Evolutionary conservation across 768 basidiomycete species (phyloP).

Genomic region (Pleurotus salmoneostramineus): DNA sequence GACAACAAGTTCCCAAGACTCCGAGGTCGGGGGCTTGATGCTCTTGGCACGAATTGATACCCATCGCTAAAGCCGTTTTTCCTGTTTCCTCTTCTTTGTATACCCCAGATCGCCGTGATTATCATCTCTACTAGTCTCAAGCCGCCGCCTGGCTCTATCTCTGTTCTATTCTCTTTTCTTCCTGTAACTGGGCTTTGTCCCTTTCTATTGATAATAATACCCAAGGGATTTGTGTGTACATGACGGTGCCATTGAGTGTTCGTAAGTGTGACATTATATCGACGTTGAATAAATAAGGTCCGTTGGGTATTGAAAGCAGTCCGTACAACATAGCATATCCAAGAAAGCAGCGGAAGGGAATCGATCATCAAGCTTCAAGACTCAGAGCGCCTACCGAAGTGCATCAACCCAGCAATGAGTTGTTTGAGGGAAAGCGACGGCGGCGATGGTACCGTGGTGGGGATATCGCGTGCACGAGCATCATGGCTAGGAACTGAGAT

Average conservation of each 20-base stretch:
- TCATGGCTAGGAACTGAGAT: not conserved
- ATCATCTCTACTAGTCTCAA: no score
- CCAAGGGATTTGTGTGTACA: no score
- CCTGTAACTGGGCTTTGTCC: no score
- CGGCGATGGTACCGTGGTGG: not conserved
- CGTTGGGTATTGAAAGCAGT: not conserved
- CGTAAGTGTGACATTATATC: no score
- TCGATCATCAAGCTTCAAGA: not conserved
- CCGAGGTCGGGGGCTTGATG: not conserved
- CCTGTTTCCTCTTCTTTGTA: no score
- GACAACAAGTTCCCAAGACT: no score
- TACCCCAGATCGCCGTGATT: no score
- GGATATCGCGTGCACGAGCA: not conserved
- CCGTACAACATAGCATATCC: not conserved
- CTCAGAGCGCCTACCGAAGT: not conserved
- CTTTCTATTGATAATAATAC: no score
- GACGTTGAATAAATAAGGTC: no score
- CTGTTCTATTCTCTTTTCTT: no score
- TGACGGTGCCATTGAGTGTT: no score
- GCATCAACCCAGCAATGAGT: not conserved
- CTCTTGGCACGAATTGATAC: not conserved
- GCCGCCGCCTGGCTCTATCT: no score
- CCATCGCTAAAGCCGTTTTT: not conserved
- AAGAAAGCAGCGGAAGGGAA: not conserved
- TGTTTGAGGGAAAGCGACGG: not conserved